Conservation (phyloP, 345 rosid species). For the Anastatica hierochuntica region DNA sequence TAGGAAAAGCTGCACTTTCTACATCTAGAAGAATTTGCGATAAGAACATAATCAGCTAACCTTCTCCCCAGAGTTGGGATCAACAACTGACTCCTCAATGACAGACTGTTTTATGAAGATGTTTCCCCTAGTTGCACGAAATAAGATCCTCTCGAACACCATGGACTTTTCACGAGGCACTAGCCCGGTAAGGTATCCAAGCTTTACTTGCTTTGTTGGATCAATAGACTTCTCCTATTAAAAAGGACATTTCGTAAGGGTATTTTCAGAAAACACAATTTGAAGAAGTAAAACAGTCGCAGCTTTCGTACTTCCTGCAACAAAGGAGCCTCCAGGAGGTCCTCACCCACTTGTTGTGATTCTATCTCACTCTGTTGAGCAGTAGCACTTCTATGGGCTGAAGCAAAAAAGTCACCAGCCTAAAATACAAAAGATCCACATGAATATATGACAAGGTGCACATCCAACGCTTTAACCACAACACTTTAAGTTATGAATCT, state of each 20-base stretch:
- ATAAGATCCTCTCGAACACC: slow-evolving; percentile 92
- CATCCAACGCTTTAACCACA: not conserved
- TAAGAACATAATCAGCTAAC: slow-evolving; percentile 28
- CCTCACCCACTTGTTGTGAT: slow-evolving; percentile 48
- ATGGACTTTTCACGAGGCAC: slow-evolving; percentile 83
- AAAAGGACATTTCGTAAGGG: not conserved
- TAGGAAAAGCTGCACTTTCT: not conserved
- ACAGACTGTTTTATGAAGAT: slow-evolving; percentile 59
- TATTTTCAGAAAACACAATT: slow-evolving; percentile 1
- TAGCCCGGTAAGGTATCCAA: slow-evolving; percentile 82
- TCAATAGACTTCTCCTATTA: slow-evolving; percentile 55
- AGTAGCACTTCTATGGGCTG: slow-evolving; percentile 63
- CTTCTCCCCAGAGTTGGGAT: slow-evolving; percentile 93
- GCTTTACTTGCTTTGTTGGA: slow-evolving; percentile 76
- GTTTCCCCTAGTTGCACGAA: slow-evolving; percentile 97
- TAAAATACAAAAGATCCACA: slow-evolving; percentile 13
- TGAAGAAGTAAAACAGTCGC: not conserved
- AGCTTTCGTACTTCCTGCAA: slow-evolving; percentile 32
- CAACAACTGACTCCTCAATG: slow-evolving; percentile 61
- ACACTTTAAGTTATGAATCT: not conserved
- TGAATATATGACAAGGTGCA: slow-evolving; percentile 7
- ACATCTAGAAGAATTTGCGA: slow-evolving; percentile 6
- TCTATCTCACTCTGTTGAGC: slow-evolving; percentile 67
- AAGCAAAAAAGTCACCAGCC: slow-evolving; percentile 81
- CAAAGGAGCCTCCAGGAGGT: slow-evolving; percentile 64